Percentiles rank a stretch among this genome's conserved stretches.
Conservation (phyloP, 1,284 basidiomycete species). For the Singerocomus inundabilis region DNA sequence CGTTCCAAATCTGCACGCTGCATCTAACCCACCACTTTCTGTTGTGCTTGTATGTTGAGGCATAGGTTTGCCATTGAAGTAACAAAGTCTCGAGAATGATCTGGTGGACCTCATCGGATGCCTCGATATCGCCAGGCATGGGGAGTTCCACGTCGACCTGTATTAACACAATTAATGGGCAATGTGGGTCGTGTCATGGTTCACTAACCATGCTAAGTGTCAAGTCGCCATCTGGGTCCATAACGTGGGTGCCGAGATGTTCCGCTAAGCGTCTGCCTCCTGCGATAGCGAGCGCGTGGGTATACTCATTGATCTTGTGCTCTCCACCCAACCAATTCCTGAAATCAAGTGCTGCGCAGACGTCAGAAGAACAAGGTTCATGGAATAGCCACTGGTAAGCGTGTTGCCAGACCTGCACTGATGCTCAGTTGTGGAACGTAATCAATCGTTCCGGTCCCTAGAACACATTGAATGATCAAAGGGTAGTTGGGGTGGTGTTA, state of each 20-base stretch:
- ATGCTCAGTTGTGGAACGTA: constrained; percentile 54
- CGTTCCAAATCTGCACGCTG: constrained; percentile 73
- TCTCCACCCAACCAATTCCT: constrained; percentile 84
- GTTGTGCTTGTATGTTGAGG: constrained; percentile 49
- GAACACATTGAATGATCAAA: background rate
- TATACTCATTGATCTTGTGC: constrained; percentile 73
- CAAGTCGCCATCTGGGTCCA: constrained; percentile 61
- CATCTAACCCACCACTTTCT: constrained; percentile 70
- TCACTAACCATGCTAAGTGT: constrained; percentile 74
- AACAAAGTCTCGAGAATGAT: constrained; percentile 41
- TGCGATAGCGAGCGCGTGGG: constrained; percentile 66
- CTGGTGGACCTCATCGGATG: constrained; percentile 31
- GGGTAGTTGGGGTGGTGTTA: background rate
- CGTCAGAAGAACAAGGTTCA: constrained; percentile 22
- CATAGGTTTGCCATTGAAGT: constrained; percentile 39
- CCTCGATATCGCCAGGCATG: constrained; percentile 39
- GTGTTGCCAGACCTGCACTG: constrained; percentile 43
- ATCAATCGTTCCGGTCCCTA: constrained; percentile 75
- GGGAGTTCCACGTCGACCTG: constrained; percentile 57
- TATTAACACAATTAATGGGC: background rate
- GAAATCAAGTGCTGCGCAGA: constrained; percentile 65
- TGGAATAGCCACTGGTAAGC: background rate
- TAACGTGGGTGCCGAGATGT: constrained; percentile 61
- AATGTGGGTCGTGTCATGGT: background rate
- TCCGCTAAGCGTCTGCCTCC: constrained; percentile 70